These are phyloP conservation scores for Aphanomyces euteiches DNA, from an alignment of 352 stramenopile genomes.

Conservation along the genomic window DNA sequence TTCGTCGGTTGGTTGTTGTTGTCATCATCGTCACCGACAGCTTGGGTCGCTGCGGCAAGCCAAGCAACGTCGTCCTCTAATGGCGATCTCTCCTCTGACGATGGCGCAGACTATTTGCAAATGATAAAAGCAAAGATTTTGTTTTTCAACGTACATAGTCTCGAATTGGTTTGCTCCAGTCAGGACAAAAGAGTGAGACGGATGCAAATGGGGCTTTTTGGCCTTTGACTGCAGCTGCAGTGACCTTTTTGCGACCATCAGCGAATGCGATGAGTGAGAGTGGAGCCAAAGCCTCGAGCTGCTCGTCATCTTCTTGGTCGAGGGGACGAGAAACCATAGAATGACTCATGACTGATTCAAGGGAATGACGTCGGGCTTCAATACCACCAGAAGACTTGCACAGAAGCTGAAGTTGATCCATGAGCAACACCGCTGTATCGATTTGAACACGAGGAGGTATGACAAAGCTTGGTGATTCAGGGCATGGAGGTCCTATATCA, in stretches of 20 bases:
- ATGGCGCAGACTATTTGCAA: neutral
- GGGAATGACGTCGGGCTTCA: neutral
- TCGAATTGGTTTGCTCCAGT: neutral
- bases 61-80: neutral
- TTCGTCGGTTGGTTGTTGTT: no score
- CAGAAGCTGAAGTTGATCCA: conserved; percentile 8
- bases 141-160: neutral
- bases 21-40: neutral
- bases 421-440: conserved; percentile 11
- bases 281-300: neutral
- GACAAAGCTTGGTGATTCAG: neutral
- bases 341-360: neutral
- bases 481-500: neutral
- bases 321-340: neutral
- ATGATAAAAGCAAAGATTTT: neutral
- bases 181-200: neutral
- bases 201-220: conserved; percentile 5
- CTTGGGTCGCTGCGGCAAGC: neutral
- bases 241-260: conserved; percentile 9
- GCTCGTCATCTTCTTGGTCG: neutral
- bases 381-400: neutral
- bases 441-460: conserved; percentile 8
- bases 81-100: neutral
- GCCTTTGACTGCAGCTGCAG: conserved; percentile 2
- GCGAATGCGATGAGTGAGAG: neutral